Evolutionary conservation across 768 basidiomycete species (phyloP).

Genomic region (Collybia mongolica): DNA sequence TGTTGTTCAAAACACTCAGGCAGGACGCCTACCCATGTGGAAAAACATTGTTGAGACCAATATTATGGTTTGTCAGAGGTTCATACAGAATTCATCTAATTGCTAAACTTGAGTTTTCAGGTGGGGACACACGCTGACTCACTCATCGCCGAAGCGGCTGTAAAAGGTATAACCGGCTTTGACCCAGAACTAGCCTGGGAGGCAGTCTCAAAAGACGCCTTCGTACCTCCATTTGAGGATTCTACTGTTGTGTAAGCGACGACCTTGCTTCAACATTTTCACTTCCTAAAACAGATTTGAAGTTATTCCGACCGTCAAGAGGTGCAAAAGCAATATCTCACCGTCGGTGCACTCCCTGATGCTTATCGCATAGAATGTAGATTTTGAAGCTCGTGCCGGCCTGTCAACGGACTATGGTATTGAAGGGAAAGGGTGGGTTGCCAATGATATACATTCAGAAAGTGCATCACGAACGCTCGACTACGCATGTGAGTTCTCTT

Average conservation of each 20-base stretch:
- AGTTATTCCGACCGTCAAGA: conserved; percentile 77
- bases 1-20: conserved; percentile 29
- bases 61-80: conserved; percentile 58
- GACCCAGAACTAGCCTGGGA: conserved; percentile 66
- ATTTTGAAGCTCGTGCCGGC: conserved; percentile 82
- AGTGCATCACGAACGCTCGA: conserved; percentile 76
- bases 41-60: conserved; percentile 86
- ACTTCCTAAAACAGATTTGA: not conserved
- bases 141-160: conserved; percentile 67
- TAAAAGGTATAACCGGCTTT: conserved; percentile 65
- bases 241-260: conserved; percentile 42
- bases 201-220: conserved; percentile 74
- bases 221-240: conserved; percentile 59
- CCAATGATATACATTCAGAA: conserved; percentile 76
- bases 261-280: not conserved
- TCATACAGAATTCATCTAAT: not conserved
- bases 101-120: conserved; percentile 26
- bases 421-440: conserved; percentile 69
- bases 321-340: conserved; percentile 23
- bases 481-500: conserved; percentile 60
- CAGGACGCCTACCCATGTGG: conserved; percentile 91
- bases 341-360: not conserved
- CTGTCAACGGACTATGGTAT: conserved; percentile 60
- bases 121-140: conserved; percentile 82
- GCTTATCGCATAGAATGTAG: conserved; percentile 47